phyloP scores from a whole-genome alignment of 108 stramenopile species.

The Cylindrotheca fusiformis region DNA sequence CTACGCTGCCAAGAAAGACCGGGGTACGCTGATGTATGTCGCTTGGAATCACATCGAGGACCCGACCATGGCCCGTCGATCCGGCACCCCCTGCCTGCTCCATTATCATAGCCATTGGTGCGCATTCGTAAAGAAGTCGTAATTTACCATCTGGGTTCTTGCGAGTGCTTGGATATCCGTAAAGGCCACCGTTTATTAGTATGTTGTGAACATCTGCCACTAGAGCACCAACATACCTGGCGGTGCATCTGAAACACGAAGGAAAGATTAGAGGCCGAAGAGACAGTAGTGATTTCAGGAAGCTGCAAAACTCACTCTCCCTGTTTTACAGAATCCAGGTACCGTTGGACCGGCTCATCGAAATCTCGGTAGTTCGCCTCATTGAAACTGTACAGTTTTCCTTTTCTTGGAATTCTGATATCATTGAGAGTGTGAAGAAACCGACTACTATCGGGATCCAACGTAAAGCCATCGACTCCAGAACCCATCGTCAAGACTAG shows the following conservation, averaged over 20 bases:
- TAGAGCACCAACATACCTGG: slow-evolving; percentile 96
- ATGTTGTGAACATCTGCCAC: slow-evolving; percentile 99
- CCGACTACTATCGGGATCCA: slow-evolving; percentile 92
- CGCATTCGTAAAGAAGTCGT: slow-evolving; percentile 87
- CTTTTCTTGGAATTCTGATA: slow-evolving; percentile 87
- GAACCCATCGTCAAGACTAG: slow-evolving; percentile 90
- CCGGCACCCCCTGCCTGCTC: slow-evolving; percentile 97
- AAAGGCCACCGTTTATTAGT: slow-evolving; percentile 98
- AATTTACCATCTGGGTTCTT: slow-evolving; percentile 86
- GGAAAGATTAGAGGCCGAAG: slow-evolving; percentile 6
- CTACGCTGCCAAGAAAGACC: slow-evolving; percentile 77
- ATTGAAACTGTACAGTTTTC: slow-evolving; percentile 94
- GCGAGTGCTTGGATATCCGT: slow-evolving; percentile 94
- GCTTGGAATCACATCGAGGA: slow-evolving; percentile 77
- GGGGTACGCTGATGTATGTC: slow-evolving; percentile 92
- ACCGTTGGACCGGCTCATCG: slow-evolving; percentile 66
- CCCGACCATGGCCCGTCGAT: slow-evolving; percentile 86
- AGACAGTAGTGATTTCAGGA: neutral
- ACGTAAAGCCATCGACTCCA: slow-evolving; percentile 97
- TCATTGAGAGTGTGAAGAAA: slow-evolving; percentile 94
- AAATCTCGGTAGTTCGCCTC: slow-evolving; percentile 94
- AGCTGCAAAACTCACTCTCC: slow-evolving; percentile 8
- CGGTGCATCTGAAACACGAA: slow-evolving; percentile 34
- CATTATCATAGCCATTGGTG: slow-evolving; percentile 98
- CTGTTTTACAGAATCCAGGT: slow-evolving; percentile 62